Evolutionary conservation across 805 yeast species (phyloP), one percentile per base, ranked within the genome.

Genomic region (Teunomyces stri): DNA sequence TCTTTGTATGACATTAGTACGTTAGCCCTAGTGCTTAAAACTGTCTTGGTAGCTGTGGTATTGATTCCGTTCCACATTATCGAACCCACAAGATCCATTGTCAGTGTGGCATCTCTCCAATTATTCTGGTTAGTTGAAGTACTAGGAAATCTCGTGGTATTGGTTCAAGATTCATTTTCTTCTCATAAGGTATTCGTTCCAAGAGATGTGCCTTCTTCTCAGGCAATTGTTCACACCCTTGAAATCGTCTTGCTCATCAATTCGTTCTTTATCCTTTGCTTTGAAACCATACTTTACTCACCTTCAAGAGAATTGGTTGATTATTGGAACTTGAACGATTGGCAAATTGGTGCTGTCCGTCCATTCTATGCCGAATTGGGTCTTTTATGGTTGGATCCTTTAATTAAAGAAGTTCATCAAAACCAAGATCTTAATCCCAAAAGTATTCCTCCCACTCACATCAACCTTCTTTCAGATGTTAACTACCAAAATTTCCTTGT

Each of bases 31-130:
- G 7, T 48, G 18, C 15, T 42, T 16, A 37, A 13, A n/a, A 37
- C 22, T 21, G 40, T 36, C 38, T 43, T 6, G 44, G 47, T 33
- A 62, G 4, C 13, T 53, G 2, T 42, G 56, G 2, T 72, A 3
- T 64, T 75, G 1, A 39, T 71, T 1, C 81, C 82, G 0, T 55
- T 80, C 10, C 78, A 76, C 36, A 46, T 64, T 6, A 48, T 76
- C 13, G 85, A 81, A 51, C 65, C 70, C 6, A 65, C 72, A 39
- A 64, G 70, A 40, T 62, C 67, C 1, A 55, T 69, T 0, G 58
- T 68, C 2, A 74, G 75, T 11, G 57, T 62, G 25, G 75, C 72
- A 2, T 62, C 75, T 0, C 51, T 74, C 20, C 55, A 75, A 7
- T 50, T 72, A 15, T 77, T 62, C 52, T 78, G 81, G 81, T 33